Conservation (phyloP, 805 yeast genomes). For the Saccharomycopsis amapae region DNA sequence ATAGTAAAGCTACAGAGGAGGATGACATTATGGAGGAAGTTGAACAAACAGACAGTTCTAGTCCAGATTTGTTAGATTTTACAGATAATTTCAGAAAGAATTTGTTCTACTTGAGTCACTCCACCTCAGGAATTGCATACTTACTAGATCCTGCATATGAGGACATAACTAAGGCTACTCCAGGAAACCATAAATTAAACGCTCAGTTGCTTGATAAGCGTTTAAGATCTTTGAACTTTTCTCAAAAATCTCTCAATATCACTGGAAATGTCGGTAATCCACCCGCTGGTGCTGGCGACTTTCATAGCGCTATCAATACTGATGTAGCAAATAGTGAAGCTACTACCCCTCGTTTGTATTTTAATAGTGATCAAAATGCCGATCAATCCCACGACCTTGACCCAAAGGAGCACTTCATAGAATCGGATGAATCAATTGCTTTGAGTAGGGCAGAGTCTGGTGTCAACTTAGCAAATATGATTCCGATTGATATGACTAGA, state of each 20-base stretch:
- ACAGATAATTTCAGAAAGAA: conserved; percentile 51
- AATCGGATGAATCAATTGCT: not conserved
- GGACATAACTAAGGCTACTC: conserved; percentile 28
- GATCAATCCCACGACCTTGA: too few species aligned
- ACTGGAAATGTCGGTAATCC: not conserved
- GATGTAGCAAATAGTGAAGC: not conserved
- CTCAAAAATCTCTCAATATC: conserved; percentile 9
- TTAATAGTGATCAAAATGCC: not conserved
- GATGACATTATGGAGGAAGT: conserved; percentile 14
- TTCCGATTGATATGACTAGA: conserved; percentile 3
- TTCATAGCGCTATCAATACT: not conserved
- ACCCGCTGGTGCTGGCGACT: not conserved
- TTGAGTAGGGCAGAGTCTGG: conserved; percentile 8
- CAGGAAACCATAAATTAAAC: conserved; percentile 5
- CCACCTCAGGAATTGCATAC: conserved; percentile 62
- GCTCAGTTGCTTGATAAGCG: conserved; percentile 16
- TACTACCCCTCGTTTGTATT: not conserved
- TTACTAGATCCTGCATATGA: conserved; percentile 67
- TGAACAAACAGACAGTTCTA: not conserved
- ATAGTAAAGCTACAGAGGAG: not conserved
- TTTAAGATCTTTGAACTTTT: conserved; percentile 16
- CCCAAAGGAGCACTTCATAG: conserved; percentile 1
- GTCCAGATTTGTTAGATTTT: conserved; percentile 24
- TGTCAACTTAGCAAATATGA: conserved; percentile 7
- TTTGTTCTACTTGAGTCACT: conserved; percentile 49